phyloP scores from a whole-genome alignment of 2,329 filamentous ascomycete species.

The Stemphylium vesicarium region DNA sequence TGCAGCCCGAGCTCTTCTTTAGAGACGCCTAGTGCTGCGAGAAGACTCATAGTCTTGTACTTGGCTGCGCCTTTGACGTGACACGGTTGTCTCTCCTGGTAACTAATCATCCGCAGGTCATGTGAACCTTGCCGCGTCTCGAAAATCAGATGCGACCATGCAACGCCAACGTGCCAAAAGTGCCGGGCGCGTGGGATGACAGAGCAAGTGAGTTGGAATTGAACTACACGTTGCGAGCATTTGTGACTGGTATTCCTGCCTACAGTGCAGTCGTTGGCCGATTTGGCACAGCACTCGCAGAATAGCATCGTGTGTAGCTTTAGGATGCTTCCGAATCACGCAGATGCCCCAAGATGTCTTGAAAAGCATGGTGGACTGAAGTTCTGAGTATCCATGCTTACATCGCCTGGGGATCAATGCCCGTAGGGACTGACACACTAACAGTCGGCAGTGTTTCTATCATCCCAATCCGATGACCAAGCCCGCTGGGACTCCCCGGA shows the following conservation, averaged over 20 bases:
- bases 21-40: background rate
- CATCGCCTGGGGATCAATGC: background rate
- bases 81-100: background rate
- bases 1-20: background rate
- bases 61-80: background rate
- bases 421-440: background rate
- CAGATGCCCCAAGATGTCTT: too few species aligned
- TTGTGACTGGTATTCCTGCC: background rate
- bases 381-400: background rate
- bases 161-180: slow-evolving; percentile 43
- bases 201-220: slow-evolving; percentile 35
- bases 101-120: slow-evolving; percentile 32
- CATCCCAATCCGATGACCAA: slow-evolving; percentile 48
- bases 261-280: background rate
- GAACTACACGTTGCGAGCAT: background rate
- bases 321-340: background rate
- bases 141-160: slow-evolving; percentile 46
- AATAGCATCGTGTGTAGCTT: too few species aligned
- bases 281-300: too few species aligned
- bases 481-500: slow-evolving; percentile 44
- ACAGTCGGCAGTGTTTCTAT: slow-evolving; percentile 39
- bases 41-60: background rate
- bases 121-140: slow-evolving; percentile 47
- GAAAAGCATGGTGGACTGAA: too few species aligned
- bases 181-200: slow-evolving; percentile 41